A percentile compares a stretch with the other conserved stretches of the same genome.
Evolutionary conservation across 306 rosid genomes (phyloP).

Genomic region (Oemleria cerasiformis): DNA sequence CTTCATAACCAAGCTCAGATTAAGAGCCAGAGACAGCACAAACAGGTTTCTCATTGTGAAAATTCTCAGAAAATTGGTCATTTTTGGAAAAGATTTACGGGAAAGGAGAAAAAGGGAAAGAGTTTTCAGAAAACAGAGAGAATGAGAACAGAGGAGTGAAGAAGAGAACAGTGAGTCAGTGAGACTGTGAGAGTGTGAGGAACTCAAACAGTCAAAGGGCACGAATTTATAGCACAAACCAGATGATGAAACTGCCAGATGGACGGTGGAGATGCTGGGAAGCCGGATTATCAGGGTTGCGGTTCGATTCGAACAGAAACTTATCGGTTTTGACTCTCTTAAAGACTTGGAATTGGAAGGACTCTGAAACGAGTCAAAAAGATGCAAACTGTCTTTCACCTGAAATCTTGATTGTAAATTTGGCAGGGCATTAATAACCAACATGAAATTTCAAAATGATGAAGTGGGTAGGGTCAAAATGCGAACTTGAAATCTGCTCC

Average conservation of each 20-base stretch:
- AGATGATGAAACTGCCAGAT: slow-evolving; percentile 20
- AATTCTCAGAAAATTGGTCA: slow-evolving; percentile 32
- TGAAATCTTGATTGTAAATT: background rate
- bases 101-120: slow-evolving; percentile 12
- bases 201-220: background rate
- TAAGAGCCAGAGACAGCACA: slow-evolving; percentile 66
- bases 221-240: slow-evolving; percentile 6
- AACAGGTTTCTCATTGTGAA: slow-evolving; percentile 49
- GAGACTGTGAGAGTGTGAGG: slow-evolving; percentile 15
- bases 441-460: background rate
- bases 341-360: slow-evolving; percentile 2
- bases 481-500: slow-evolving; percentile 3
- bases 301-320: background rate
- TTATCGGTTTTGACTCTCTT: background rate
- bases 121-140: background rate
- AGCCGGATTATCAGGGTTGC: background rate
- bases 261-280: slow-evolving; percentile 20
- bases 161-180: background rate
- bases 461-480: background rate
- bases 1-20: slow-evolving; percentile 52
- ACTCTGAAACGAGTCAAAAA: background rate
- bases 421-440: background rate
- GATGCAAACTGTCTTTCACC: background rate
- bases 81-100: slow-evolving; percentile 3
- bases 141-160: background rate